phyloP scores from a whole-genome alignment of 2,329 filamentous ascomycete species.

The Pseudocercospora musae region DNA sequence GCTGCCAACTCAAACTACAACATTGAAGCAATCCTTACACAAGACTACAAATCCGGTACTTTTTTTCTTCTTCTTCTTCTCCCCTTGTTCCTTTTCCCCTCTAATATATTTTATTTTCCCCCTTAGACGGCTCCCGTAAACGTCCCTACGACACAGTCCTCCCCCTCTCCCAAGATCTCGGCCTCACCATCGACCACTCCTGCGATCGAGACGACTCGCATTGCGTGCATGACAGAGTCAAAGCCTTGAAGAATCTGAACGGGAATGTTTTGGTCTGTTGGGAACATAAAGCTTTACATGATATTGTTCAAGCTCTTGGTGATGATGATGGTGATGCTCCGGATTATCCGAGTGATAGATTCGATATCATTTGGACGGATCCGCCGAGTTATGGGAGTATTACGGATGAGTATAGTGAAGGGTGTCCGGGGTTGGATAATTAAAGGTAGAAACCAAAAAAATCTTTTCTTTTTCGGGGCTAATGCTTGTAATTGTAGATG shows the following conservation, averaged over 20 bases:
- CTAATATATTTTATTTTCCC: no score
- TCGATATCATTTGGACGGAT: constrained; percentile 58
- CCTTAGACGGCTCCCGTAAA: constrained; percentile 52
- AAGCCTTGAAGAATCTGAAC: constrained; percentile 43
- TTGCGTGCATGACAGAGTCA: constrained; percentile 53
- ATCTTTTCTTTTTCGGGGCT: no score
- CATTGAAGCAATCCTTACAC: constrained; percentile 58
- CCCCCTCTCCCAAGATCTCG: constrained; percentile 56
- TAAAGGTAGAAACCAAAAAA: no score
- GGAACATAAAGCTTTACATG: constrained; percentile 54
- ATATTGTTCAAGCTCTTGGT: constrained; percentile 54
- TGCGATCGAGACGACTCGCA: constrained; percentile 56
- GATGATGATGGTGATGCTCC: constrained; percentile 49
- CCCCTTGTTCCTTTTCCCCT: background rate
- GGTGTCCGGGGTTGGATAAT: constrained; percentile 53
- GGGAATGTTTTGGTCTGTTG: constrained; percentile 63
- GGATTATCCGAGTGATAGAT: constrained; percentile 48
- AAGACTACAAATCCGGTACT: constrained; percentile 52
- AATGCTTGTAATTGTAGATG: no score
- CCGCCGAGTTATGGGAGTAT: constrained; percentile 51
- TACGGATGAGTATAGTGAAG: constrained; percentile 47
- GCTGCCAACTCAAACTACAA: constrained; percentile 51
- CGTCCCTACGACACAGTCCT: constrained; percentile 57
- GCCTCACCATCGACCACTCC: constrained; percentile 53
- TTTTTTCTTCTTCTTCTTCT: no score